Evolutionary conservation across 2,329 filamentous ascomycete species (phyloP), one percentile per base, ranked within the genome.

Genomic region (Ascochyta fabae): DNA sequence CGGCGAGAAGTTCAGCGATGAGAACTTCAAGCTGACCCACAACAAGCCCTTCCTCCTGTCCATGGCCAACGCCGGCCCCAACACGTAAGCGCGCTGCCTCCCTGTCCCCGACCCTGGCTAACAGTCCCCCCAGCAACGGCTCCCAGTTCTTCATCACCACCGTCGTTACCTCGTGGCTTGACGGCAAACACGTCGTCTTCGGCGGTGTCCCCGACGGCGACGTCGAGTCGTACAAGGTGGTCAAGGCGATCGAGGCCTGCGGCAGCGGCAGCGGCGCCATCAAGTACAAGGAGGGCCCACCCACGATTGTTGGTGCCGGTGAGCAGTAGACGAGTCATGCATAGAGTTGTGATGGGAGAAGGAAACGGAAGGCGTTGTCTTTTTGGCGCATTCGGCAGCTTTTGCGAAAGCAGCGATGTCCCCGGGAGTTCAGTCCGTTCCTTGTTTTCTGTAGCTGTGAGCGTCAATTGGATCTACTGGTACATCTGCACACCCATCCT

Each of bases 11-110:
- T 96, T 96, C 76, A 81, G 87, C 72, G 92, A 96, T 77, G 92
- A 96, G 88, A 96, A 96, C 88, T 96, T 96, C 84, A 75, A 79
- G 61, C 75, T 83, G 67, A 87, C 86, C 83, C 92, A 96, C 86
- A 79, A 78, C 78, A 81, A 83, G 70, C 88, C 89, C 61, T 90
- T 88, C 82, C 84, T 93, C 69, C 85, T 96, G 67, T 96, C 92
- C 80, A 96, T 96, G 92, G 92, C 92, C 78, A 96, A 96, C 81
- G 90, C 92, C 70, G 92, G 92, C 69, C 89, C 90, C 75, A 96
- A 98, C 89, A 98, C 94, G 84, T 86, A 80, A 74, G 83, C 76
- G 3, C 19, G 19, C 45, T 33, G 15, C 45, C 22, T 15, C 19
- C 6, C 24, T 16, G 9, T 8, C 15, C 19, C 40, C 24, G 39